Evolutionary conservation across 2,329 filamentous ascomycete genomes (phyloP).

Genomic region (Cordyceps farinosa): DNA sequence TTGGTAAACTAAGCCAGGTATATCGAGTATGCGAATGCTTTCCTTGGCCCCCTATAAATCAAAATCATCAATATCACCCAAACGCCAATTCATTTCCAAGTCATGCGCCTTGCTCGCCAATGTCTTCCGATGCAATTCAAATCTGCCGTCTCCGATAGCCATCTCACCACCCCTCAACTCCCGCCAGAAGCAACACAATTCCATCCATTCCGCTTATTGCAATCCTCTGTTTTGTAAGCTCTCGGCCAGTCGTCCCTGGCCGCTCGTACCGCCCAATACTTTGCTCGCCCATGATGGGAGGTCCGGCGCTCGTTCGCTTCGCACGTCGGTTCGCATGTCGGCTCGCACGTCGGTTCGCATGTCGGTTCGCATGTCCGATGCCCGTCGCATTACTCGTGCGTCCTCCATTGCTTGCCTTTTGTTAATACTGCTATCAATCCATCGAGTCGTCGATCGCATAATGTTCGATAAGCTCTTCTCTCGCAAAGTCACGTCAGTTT

Average conservation of each 20-base stretch:
- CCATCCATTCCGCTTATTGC: not conserved
- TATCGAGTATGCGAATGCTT: not conserved
- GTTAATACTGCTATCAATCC: slow-evolving; percentile 11
- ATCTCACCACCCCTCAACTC: not conserved
- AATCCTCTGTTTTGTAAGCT: not conserved
- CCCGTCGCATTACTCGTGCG: slow-evolving; percentile 32
- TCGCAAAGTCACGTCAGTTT: slow-evolving; percentile 17
- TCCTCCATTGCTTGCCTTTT: slow-evolving; percentile 27
- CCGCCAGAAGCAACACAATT: not conserved
- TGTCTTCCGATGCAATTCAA: not conserved
- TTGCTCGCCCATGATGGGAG: slow-evolving; percentile 33
- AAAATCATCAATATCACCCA: not conserved
- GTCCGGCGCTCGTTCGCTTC: slow-evolving; percentile 18
- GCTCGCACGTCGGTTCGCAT: not conserved
- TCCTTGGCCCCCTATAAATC: not conserved
- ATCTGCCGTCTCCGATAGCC: not conserved
- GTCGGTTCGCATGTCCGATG: slow-evolving; percentile 28
- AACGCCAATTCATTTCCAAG: slow-evolving; percentile 2
- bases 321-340: not conserved
- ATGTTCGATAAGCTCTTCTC: slow-evolving; percentile 34
- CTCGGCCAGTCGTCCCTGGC: slow-evolving; percentile 9
- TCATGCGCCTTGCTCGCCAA: not conserved
- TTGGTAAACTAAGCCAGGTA: slow-evolving; percentile 3
- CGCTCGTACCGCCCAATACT: slow-evolving; percentile 22
- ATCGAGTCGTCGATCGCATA: slow-evolving; percentile 22